Evolutionary conservation across 2,329 filamentous ascomycete genomes (phyloP), one percentile per base, ranked within the genome.

Genomic region (Diplocarpon mali): DNA sequence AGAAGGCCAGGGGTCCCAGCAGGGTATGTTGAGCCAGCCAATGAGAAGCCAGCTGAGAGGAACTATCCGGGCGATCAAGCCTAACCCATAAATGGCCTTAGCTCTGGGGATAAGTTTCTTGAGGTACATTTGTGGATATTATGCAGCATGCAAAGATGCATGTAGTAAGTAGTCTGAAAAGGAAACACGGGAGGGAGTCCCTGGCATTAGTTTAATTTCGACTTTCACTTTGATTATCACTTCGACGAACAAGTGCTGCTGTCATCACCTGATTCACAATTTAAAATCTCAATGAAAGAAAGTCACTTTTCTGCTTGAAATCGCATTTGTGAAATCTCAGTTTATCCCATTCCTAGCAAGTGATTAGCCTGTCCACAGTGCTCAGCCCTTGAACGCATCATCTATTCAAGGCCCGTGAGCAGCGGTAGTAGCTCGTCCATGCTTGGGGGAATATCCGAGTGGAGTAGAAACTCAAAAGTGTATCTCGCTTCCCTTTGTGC

Each of bases 61-160:
- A 24, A 24, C 20, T 7, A 13, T 30, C 36, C 40, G 40, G 28
- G 31, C 17, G 16, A 12, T 42, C 43, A 43, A 44, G 41, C 40
- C 46, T 48, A 42, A 17, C 34, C 36, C 35, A 8, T 9, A 49
- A 28, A 28, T 28, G 35, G 32, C 35, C 44, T 32, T 32, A 10
- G 30, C 7, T 24, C 7, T 24, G 20, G 7, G 20, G 20, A 24
- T 24, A 7, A 24, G 20, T 7, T 7, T 24, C 20, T 24, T 24
- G 20, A 24, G 7, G 20, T 42, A 32, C 38, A 35, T 29, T 11
- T 41, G 39, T 41, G 39, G 39, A 41, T 41, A 41, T 31, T 31
- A 31, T 31, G 29, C 27, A 40, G 38, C 29, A 24, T 24, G 40
- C 20, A 35, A 29, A 16, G 14, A 13, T 24, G 20, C 14, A 40